These are phyloP conservation scores for Smallanthus sonchifolius DNA, from an alignment of 129 eudicot genomes.

Conservation along the genomic window DNA sequence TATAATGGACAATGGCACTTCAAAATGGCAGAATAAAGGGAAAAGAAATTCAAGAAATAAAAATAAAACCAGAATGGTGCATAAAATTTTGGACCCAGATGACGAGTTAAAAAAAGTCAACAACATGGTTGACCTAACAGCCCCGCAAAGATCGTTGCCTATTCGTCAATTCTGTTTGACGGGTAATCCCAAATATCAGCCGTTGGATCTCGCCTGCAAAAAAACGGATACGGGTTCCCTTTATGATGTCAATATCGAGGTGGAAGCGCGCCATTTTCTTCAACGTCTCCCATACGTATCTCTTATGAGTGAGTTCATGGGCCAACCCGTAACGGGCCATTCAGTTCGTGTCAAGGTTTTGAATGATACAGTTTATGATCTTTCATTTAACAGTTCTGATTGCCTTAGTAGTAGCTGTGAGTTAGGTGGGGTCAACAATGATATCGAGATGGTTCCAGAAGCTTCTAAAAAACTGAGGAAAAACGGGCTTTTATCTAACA, in stretches of 20 bases:
- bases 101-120: background rate
- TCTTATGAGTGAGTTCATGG: conserved; percentile 52
- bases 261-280: conserved; percentile 37
- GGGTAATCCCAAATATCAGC: conserved; percentile 43
- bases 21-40: conserved; percentile 79
- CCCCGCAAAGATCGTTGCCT: background rate
- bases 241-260: conserved; percentile 60
- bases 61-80: conserved; percentile 23
- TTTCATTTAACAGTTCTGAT: conserved; percentile 33
- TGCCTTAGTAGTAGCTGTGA: conserved; percentile 55
- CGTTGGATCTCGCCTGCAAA: conserved; percentile 36
- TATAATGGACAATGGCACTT: conserved; percentile 41
- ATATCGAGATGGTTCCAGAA: conserved; percentile 13
- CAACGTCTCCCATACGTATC: conserved; percentile 67
- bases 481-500: conserved; percentile 42
- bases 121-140: background rate
- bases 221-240: conserved; percentile 31
- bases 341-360: conserved; percentile 56
- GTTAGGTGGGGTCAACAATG: conserved; percentile 19
- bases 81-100: conserved; percentile 18
- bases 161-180: conserved; percentile 33
- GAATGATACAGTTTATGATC: conserved; percentile 45
- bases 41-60: conserved; percentile 58
- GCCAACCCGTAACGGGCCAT: conserved; percentile 60
- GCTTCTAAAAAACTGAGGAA: conserved; percentile 33